A percentile compares a stretch with the other conserved stretches of the same genome.
Evolutionary conservation across 768 basidiomycete species (phyloP).

Genomic region (Pleurotus sapidus): DNA sequence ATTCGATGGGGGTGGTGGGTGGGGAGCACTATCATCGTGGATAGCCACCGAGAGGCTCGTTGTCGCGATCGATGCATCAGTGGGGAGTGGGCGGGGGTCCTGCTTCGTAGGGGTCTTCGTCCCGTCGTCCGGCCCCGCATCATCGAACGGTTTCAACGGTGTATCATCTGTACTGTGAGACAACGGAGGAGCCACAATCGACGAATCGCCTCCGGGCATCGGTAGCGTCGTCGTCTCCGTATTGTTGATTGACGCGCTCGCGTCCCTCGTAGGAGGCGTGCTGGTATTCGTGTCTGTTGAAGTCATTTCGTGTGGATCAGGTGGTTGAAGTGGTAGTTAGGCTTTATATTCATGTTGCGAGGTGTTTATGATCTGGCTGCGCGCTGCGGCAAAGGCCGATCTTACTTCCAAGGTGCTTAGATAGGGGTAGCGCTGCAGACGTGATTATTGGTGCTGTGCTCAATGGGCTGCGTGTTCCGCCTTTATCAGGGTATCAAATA

Average conservation of each 20-base stretch:
- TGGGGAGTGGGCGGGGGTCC: background rate
- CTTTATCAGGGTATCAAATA: too few species aligned
- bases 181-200: background rate
- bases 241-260: background rate
- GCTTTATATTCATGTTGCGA: background rate
- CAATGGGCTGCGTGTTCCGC: too few species aligned
- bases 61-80: background rate
- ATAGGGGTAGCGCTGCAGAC: too few species aligned
- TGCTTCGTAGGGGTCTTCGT: background rate
- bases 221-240: background rate
- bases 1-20: background rate
- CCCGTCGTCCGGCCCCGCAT: background rate
- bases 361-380: background rate
- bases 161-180: background rate
- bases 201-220: background rate
- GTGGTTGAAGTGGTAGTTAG: background rate
- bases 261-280: background rate
- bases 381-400: slow-evolving; percentile 1
- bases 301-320: background rate
- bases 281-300: background rate
- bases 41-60: background rate
- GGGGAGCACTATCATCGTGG: background rate
- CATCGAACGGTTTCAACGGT: slow-evolving; percentile 2
- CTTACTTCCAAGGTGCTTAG: too few species aligned
- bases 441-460: too few species aligned